A percentile compares a stretch with the other conserved stretches of the same genome.
Evolutionary conservation across 192 early-diverging fungal species (phyloP).

Genomic region (Globomyces pollinis-pini): DNA sequence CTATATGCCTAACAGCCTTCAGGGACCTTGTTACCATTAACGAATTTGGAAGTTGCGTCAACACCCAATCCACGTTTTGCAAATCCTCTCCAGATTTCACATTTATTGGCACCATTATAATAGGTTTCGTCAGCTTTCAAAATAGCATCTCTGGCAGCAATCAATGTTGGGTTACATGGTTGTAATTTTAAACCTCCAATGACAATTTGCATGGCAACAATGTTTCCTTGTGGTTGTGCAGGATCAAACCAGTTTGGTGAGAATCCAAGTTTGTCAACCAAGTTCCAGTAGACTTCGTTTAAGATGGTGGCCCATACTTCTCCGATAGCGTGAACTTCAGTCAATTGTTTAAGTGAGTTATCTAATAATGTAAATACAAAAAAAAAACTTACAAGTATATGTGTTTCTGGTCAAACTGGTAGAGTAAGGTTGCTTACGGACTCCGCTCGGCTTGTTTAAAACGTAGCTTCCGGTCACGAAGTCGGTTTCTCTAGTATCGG

Average conservation of each 20-base stretch:
- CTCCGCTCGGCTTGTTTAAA: constrained; percentile 20
- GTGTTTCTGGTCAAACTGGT: constrained; percentile 40
- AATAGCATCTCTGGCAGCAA: constrained; percentile 32
- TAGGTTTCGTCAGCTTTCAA: constrained; percentile 20
- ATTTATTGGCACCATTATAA: constrained; percentile 24
- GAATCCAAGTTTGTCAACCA: constrained; percentile 30
- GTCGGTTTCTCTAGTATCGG: constrained; percentile 5
- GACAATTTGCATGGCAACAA: constrained; percentile 41
- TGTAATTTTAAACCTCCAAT: constrained; percentile 39
- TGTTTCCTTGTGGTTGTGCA: constrained; percentile 33
- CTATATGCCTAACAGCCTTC: too few relatives aligned
- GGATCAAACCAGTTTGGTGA: constrained; percentile 16
- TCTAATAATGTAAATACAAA: too few relatives aligned
- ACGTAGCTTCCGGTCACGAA: background rate
- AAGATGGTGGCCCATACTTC: constrained; percentile 55
- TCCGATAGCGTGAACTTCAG: constrained; percentile 51
- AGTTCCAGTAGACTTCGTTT: constrained; percentile 56
- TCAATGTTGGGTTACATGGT: constrained; percentile 35
- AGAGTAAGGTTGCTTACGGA: constrained; percentile 53
- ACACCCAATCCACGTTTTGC: constrained; percentile 36
- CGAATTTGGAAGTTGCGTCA: constrained; percentile 16
- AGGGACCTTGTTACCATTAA: too few relatives aligned
- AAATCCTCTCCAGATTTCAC: constrained; percentile 34
- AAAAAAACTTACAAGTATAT: constrained; percentile 20
- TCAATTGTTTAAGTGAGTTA: background rate